A percentile compares a stretch with the other conserved stretches of the same genome.
Evolutionary conservation across 768 basidiomycete species (phyloP).

Genomic region (Xanthoconium purpureum): DNA sequence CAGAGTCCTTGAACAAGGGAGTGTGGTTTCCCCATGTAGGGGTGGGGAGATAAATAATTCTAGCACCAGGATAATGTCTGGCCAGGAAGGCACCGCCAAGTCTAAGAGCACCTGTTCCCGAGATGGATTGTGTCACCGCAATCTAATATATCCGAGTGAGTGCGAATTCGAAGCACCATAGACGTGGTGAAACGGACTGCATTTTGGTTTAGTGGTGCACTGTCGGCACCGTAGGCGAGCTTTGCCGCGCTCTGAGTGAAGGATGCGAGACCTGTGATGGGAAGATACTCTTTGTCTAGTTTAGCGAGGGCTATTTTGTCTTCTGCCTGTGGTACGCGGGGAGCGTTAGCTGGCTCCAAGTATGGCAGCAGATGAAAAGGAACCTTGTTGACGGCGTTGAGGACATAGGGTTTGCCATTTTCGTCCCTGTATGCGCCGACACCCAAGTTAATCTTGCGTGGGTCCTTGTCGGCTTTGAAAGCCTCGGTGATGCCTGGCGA

Average conservation of each 20-base stretch:
- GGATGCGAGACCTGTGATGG: slow-evolving; percentile 85
- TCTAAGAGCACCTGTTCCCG: slow-evolving; percentile 95
- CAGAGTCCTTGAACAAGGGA: slow-evolving; percentile 90
- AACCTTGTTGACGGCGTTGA: slow-evolving; percentile 86
- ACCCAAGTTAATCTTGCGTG: slow-evolving; percentile 95
- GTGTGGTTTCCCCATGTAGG: slow-evolving; percentile 99
- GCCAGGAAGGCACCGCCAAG: slow-evolving; percentile 92
- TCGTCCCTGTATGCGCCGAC: slow-evolving; percentile 96
- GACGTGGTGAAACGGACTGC: slow-evolving; percentile 50
- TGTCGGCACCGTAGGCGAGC: slow-evolving; percentile 87
- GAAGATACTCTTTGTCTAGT: slow-evolving; percentile 93
- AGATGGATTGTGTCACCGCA: slow-evolving; percentile 89
- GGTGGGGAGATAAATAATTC: slow-evolving; percentile 84
- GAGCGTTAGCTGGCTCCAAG: background rate
- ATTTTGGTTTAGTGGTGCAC: slow-evolving; percentile 64
- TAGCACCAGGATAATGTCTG: slow-evolving; percentile 82
- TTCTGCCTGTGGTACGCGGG: slow-evolving; percentile 57
- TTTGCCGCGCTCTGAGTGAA: slow-evolving; percentile 86
- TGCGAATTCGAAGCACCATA: background rate
- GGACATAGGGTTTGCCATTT: slow-evolving; percentile 91
- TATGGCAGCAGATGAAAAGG: background rate
- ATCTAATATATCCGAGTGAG: slow-evolving; percentile 44
- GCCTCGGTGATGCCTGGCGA: slow-evolving; percentile 83
- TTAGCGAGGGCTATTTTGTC: slow-evolving; percentile 59
- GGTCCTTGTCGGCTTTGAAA: slow-evolving; percentile 92